Evolutionary conservation across 805 yeast genomes (phyloP), one percentile per base, ranked within the genome.

Genomic region (Saccharomycopsis selenospora): DNA sequence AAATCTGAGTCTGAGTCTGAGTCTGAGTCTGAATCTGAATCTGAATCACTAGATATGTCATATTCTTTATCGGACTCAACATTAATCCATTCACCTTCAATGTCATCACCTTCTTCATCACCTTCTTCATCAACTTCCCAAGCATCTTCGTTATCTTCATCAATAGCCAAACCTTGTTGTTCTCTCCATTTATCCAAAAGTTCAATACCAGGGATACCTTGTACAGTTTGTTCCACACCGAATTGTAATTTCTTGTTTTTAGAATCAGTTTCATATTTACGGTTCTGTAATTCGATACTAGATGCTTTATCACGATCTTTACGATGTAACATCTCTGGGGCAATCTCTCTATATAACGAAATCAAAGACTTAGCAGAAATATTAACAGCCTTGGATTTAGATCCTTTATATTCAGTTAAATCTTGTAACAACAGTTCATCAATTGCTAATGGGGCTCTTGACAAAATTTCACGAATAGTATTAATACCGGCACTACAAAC

Each of bases 401-500:
- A 89, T 3, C 95, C 95, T 63, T 85, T 86, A 66, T 93, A 93
- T 55, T 81, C 95, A 6, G 84, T 75, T 62, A 93, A 74, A 67
- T 93, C 99, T 57, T 90, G 97, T 52, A 93, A 70, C 45, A 93
- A 69, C 1, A 90, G 79, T 47, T 85, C 82, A 46, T 89, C 97
- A 58, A 93, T 89, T 23, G 98, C 96, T 55, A 91, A 72, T 13
- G 99, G 97, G 8, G 95, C 95, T 72, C 99, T 82, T 1, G 96
- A 67, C 55, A 90, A 74, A 50, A 93, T 88, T 66, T 93, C 99
- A 58, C 98, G 75, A 51, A 91, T 91, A 2, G 98, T 86, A 66
- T 93, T 93, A 56, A 93, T 75, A 60, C 99, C 99, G 3, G 98
- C 98, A 46, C 97, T 89, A 3, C 97, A 97, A 47, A 90, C 99